Evolutionary conservation across 2,329 filamentous ascomycete species (phyloP).

Genomic region (Calonectria pseudoreteaudii): DNA sequence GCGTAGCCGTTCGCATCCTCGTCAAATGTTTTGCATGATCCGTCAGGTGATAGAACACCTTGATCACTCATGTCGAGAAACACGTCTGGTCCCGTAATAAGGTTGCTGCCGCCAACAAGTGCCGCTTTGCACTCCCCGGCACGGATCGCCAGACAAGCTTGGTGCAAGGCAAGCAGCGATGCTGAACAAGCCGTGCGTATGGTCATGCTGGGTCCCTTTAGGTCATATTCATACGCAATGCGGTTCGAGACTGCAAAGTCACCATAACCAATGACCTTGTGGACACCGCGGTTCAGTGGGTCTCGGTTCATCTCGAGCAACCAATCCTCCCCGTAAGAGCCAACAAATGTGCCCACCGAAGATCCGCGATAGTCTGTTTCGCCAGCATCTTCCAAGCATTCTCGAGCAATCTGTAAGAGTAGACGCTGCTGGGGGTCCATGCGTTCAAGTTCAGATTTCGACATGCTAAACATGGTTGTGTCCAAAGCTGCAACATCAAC

Average conservation of each 20-base stretch:
- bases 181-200: not conserved
- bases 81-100: not conserved
- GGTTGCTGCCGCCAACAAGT: not conserved
- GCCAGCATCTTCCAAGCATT: conserved; percentile 51
- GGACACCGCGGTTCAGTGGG: conserved; percentile 21
- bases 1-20: not conserved
- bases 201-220: conserved; percentile 57
- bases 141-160: not conserved
- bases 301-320: conserved; percentile 39
- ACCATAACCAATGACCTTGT: conserved; percentile 34
- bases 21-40: not conserved
- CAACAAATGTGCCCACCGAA: conserved; percentile 48
- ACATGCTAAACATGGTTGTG: conserved; percentile 42
- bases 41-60: not conserved
- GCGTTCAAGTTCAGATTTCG: conserved; percentile 42
- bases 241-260: conserved; percentile 46
- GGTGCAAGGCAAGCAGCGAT: not conserved
- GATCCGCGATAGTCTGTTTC: conserved; percentile 43
- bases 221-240: conserved; percentile 51
- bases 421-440: conserved; percentile 52
- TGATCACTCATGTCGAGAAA: not conserved
- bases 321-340: conserved; percentile 49
- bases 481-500: conserved; percentile 42
- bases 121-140: not conserved
- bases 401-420: conserved; percentile 49